Conservation (phyloP, 1,139 yeast species). For the Protomyces macrosporus region DNA sequence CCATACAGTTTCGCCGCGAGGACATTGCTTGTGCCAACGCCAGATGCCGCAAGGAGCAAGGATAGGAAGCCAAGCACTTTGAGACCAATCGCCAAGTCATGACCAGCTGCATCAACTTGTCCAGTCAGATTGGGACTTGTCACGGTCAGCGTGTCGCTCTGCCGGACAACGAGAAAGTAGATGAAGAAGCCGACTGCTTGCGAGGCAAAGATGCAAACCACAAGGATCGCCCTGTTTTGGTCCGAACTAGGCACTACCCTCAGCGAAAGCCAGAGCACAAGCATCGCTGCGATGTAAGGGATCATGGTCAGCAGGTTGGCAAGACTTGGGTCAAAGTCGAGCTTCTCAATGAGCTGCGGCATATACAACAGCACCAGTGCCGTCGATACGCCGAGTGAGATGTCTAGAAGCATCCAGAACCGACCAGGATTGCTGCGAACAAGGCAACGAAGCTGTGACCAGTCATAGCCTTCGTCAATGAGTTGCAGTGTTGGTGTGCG, state of each 20-base stretch:
- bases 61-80: not conserved
- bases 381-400: not conserved
- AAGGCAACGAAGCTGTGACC: not conserved
- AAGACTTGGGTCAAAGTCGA: not conserved
- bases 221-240: not conserved
- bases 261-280: not conserved
- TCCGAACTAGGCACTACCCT: not conserved
- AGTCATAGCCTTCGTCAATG: not conserved
- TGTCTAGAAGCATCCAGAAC: not conserved
- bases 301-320: not conserved
- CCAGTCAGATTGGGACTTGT: not conserved
- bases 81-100: not conserved
- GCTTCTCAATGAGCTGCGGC: not conserved
- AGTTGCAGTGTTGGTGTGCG: not conserved
- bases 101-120: not conserved
- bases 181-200: not conserved
- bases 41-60: not conserved
- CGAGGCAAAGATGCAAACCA: not conserved
- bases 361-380: not conserved
- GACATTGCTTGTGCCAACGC: not conserved
- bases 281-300: not conserved
- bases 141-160: not conserved
- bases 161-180: not conserved
- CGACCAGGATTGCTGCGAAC: not conserved
- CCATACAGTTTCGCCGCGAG: conserved; percentile 3